phyloP scores from a whole-genome alignment of 202 grass and related monocot species.

The Schoenoplectus triqueter region DNA sequence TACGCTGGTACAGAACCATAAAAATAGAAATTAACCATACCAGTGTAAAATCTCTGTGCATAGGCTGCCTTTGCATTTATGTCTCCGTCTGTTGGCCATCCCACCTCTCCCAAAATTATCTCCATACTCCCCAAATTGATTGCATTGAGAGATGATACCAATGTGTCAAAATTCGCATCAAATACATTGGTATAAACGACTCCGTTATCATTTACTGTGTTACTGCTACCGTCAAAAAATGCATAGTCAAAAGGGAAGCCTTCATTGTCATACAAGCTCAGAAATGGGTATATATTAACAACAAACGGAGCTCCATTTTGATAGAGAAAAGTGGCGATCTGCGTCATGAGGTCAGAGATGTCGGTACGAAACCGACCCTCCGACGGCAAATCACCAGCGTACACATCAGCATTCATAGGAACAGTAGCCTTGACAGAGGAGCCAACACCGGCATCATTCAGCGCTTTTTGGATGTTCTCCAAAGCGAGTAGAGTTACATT shows the following conservation, averaged over 20 bases:
- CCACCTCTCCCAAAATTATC: constrained; percentile 73
- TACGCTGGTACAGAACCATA: background rate
- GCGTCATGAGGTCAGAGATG: constrained; percentile 69
- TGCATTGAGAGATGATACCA: constrained; percentile 54
- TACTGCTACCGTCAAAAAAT: constrained; percentile 71
- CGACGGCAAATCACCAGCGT: constrained; percentile 52
- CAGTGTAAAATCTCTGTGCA: constrained; percentile 64
- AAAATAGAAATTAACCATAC: background rate
- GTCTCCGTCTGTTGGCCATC: constrained; percentile 86
- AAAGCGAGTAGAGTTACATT: constrained; percentile 77
- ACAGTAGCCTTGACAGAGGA: constrained; percentile 66
- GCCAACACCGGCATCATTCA: constrained; percentile 66
- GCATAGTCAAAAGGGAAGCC: constrained; percentile 80
- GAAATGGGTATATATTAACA: constrained; percentile 95
- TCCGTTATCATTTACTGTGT: constrained; percentile 55
- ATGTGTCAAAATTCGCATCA: constrained; percentile 88
- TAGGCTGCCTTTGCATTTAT: constrained; percentile 46
- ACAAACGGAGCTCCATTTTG: constrained; percentile 75
- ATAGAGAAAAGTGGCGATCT: constrained; percentile 72
- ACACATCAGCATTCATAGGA: constrained; percentile 88
- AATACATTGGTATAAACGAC: constrained; percentile 89
- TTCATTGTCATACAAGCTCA: constrained; percentile 57
- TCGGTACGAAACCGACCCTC: constrained; percentile 58
- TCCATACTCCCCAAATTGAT: constrained; percentile 52
- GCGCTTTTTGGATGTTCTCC: constrained; percentile 80